Evolutionary conservation across 306 rosid species (phyloP), one percentile per base, ranked within the genome.

Genomic region (Trifolium repens): DNA sequence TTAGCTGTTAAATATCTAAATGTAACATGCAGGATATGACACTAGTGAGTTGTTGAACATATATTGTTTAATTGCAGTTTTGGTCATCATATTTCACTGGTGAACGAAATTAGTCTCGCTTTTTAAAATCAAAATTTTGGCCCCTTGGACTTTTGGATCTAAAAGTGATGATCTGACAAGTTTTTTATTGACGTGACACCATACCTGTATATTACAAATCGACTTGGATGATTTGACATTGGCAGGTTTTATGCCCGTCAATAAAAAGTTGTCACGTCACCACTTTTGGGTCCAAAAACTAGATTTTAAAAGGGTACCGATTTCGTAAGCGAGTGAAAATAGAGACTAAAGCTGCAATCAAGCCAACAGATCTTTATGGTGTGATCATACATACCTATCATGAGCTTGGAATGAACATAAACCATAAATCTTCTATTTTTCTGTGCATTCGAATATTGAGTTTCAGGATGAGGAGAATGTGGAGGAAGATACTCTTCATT

Each of bases 351-450:
- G 0, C 4, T 53, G 13, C 11, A 53, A 53, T 53, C 9, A 53
- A 53, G 11, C 60, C 30, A 9, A 65, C 17, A 11, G 10, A 15
- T 67, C 16, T 9, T 39, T 69, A 53, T 43, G 43, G 22, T 46
- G 57, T 24, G 54, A 54, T 8, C 84, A 37, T 94, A 94, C 99
- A 37, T 94, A 94, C 99, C 99, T 87, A 94, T 92, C 92, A 94
- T 90, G 81, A 94, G 83, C 88, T 94, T 94, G 80, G 99, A 92
- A 82, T 94, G 97, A 50, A 94, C 99, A 84, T 94, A 94, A 52
- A 94, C 85, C 96, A 92, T 92, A 85, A 94, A 92, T 86, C 99
- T 92, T 80, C 97, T 87, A 65, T 87, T 82, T 49, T 84, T 84
- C 69, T 94, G 99, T 24, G 97, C 91, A 71, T 79, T 87, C 92